Base-by-base conservation (phyloP, 352 stramenopile species). In the Phytophthora hibernalis region DNA sequence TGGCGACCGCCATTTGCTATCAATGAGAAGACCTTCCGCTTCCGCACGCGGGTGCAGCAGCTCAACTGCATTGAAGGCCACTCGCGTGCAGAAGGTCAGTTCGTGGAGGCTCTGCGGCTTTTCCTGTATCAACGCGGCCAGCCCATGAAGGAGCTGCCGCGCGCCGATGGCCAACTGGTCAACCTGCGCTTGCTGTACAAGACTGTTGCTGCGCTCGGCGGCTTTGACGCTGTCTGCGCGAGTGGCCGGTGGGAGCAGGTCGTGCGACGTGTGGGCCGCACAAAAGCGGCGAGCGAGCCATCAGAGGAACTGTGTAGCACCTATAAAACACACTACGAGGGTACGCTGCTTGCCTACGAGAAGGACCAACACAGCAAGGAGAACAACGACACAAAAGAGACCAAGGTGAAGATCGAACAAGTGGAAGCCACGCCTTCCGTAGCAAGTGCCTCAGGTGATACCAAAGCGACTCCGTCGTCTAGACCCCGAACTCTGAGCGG, bases 21-120 rank as follows among this genome's bases (percentile, higher is more conserved):
- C 38, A 93, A 98, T 59, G 83, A 95, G 51, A 88, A 90, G 56
- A 87, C 76, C 0, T 90, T 96, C 72, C 78, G 79, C 49, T 99
- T 99, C 70, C 82, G 91, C 65, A 99, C 97, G 35, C 97, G 98
- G 56, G 84, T 98, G 53, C 98, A 99, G 84, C 87, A 96, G 47
- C 83, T 99, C 55, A 96, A 99, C 85, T 93, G 77, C 53, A 92
- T 96, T 58, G 87, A 96, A 54, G 87, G 84, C 8, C 87, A 92
- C 54, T 88, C 87, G 26, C 79, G 87, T 16, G 77, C 84, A 26
- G 87, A 96, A 71, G 81, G 83, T 50, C 83, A 92, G 50, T 96
- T 96, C 66, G 79, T 96, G 16, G 87, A 94, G 55, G 68, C 76
- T 30, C 67, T 94, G 42, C 81, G 87, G 48, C 87, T 96, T 61